phyloP scores from a whole-genome alignment of 2,329 filamentous ascomycete species.

The Colletotrichum cereale region DNA sequence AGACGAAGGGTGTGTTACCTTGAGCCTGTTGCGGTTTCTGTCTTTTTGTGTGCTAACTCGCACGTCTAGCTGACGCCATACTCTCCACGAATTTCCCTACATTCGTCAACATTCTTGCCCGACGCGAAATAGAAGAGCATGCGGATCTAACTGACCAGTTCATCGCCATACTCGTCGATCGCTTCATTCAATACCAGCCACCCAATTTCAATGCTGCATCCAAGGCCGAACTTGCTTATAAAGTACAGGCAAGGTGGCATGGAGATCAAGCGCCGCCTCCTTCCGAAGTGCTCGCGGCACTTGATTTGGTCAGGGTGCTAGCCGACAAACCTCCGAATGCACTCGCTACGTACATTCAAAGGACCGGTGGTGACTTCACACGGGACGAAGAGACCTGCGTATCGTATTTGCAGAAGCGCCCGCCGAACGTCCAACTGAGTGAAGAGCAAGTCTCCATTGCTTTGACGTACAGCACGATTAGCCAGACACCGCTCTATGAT shows the following conservation, averaged over 20 bases:
- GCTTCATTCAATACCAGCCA: slow-evolving; percentile 87
- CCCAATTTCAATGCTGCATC: slow-evolving; percentile 85
- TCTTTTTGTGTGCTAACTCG: slow-evolving; percentile 61
- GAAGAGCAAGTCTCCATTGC: slow-evolving; percentile 88
- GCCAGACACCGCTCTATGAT: slow-evolving; percentile 66
- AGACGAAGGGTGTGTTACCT: slow-evolving; percentile 81
- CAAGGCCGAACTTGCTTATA: slow-evolving; percentile 76
- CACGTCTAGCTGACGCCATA: slow-evolving; percentile 82
- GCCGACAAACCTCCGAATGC: slow-evolving; percentile 68
- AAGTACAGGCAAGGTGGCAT: slow-evolving; percentile 76
- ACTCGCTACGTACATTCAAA: slow-evolving; percentile 77
- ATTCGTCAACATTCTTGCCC: slow-evolving; percentile 82
- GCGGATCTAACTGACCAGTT: slow-evolving; percentile 77
- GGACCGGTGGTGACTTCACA: slow-evolving; percentile 80
- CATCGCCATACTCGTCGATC: slow-evolving; percentile 84
- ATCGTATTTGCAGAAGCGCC: slow-evolving; percentile 65
- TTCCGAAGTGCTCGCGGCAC: slow-evolving; percentile 75
- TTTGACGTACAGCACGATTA: slow-evolving; percentile 75
- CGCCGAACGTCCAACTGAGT: slow-evolving; percentile 71
- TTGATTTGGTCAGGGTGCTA: slow-evolving; percentile 77
- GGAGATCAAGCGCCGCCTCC: slow-evolving; percentile 73
- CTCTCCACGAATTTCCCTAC: slow-evolving; percentile 82
- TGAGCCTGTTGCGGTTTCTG: slow-evolving; percentile 21
- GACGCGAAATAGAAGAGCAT: slow-evolving; percentile 71
- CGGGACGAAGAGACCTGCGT: slow-evolving; percentile 77